These are phyloP conservation scores for Ceratocystis ficicola DNA, from an alignment of 2,329 filamentous ascomycete species.

Conservation along the genomic window DNA sequence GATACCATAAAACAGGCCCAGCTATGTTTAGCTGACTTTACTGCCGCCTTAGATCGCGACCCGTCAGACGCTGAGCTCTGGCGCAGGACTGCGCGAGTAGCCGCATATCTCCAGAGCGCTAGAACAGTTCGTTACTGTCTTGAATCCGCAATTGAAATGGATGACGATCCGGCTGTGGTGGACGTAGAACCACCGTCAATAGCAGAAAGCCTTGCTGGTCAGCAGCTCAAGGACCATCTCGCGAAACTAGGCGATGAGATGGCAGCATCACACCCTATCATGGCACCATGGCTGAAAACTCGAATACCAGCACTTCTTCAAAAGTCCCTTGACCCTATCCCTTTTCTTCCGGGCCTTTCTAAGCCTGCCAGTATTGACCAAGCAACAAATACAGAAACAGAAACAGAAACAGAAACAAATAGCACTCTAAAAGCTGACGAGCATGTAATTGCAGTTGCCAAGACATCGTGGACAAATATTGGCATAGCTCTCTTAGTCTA, in stretches of 20 bases:
- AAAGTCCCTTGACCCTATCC: constrained; percentile 48
- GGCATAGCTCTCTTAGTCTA: constrained; percentile 30
- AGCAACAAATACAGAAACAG: too few relatives aligned
- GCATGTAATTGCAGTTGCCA: constrained; percentile 19
- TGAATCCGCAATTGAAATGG: constrained; percentile 53
- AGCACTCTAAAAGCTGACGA: neutral
- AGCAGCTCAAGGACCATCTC: constrained; percentile 47
- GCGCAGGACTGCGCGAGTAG: constrained; percentile 48
- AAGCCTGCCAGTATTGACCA: neutral
- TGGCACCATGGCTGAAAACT: constrained; percentile 44
- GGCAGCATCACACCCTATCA: constrained; percentile 47
- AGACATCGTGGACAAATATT: constrained; percentile 29
- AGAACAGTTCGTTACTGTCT: constrained; percentile 50
- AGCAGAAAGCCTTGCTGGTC: constrained; percentile 50
- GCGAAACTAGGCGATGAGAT: constrained; percentile 43
- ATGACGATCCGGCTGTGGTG: constrained; percentile 51
- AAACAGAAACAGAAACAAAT: neutral
- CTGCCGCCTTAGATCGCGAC: constrained; percentile 49
- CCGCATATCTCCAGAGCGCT: constrained; percentile 44
- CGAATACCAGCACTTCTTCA: constrained; percentile 40
- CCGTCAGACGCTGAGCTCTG: constrained; percentile 56
- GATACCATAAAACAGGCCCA: constrained; percentile 32
- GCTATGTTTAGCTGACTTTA: constrained; percentile 45
- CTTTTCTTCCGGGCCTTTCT: constrained; percentile 46
- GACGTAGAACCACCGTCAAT: constrained; percentile 52